phyloP scores from a whole-genome alignment of 2,329 filamentous ascomycete species.

The Curvularia eragrostidis region DNA sequence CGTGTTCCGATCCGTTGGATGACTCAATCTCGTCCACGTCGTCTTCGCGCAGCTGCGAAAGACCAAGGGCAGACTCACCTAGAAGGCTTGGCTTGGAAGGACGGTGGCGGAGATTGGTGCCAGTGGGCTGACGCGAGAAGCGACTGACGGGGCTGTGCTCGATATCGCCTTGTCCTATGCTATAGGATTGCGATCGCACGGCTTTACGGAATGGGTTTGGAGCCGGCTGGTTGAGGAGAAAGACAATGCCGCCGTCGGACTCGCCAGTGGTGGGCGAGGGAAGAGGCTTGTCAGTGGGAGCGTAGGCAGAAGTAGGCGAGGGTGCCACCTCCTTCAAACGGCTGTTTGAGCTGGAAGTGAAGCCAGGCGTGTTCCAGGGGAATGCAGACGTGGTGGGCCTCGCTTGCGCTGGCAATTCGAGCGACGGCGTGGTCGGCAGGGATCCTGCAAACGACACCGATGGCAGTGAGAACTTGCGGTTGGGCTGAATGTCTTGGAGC shows the following conservation, averaged over 20 bases:
- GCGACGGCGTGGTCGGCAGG: conserved; percentile 79
- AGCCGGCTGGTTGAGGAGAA: conserved; percentile 57
- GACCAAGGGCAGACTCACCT: conserved; percentile 59
- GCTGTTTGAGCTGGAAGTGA: conserved; percentile 32
- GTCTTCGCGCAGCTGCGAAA: conserved; percentile 47
- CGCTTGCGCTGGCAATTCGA: conserved; percentile 61
- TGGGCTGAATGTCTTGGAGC: conserved; percentile 78
- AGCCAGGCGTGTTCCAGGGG: conserved; percentile 52
- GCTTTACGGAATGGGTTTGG: conserved; percentile 91
- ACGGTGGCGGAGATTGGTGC: conserved; percentile 69
- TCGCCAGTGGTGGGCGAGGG: conserved; percentile 45
- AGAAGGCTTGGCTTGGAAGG: conserved; percentile 80
- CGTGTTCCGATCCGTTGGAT: conserved; percentile 62
- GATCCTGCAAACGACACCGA: conserved; percentile 73
- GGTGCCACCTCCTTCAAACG: conserved; percentile 44
- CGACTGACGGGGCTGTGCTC: conserved; percentile 53
- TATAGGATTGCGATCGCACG: conserved; percentile 95
- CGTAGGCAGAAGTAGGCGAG: conserved; percentile 43
- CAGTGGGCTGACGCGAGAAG: conserved; percentile 54
- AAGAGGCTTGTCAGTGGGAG: conserved; percentile 31
- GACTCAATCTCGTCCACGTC: conserved; percentile 70
- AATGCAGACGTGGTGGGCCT: conserved; percentile 53
- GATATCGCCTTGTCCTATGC: conserved; percentile 83
- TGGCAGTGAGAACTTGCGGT: conserved; percentile 77
- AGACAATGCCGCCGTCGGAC: conserved; percentile 57